Evolutionary conservation across 2,329 filamentous ascomycete genomes (phyloP), one percentile per base, ranked within the genome.

Genomic region (Fusarium oxysporum): DNA sequence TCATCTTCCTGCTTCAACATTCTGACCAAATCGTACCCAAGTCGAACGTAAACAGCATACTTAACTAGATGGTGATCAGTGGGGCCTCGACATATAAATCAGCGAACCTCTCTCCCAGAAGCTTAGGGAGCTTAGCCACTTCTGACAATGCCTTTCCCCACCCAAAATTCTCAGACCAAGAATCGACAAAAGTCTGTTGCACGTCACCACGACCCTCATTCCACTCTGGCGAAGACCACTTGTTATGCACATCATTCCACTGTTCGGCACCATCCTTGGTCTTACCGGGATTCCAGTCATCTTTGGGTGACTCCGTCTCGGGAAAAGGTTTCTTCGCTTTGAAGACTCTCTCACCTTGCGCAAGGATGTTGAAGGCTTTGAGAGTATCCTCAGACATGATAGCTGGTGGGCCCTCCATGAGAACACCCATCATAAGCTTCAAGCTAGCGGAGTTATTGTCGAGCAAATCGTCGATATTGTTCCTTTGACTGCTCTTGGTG

Each of bases 221-320:
- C 37, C 37, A 32, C 21, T 55, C 37, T 23, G 37, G 28, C 8
- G 14, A 23, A 6, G 19, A 13, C 28, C 21, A 43, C 3, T 23
- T 55, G 1, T 23, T 11, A 5, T 55, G 28, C 1, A 43, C 51
- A n/a, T 41, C 21, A 10, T 43, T 2, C 21, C 35, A 43, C 35
- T 41, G 28, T 1, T 30, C 11, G 7, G 21, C 4, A 10, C 16
- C 6, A 21, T n/a, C 25, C 14, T 40, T 30, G 4, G 25, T 21
- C 5, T 55, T 28, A 1, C 21, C n/a, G 14, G 37, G 21, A 1
- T 19, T 21, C 25, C 25, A 30, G 4, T 2, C 4, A 5, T 35
- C 25, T 3, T n/a, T 10, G 1, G 19, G 11, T 2, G 3, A 30
- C 11, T 17, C 21, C 4, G 19, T 28, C 3, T 23, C 19, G 1